Percentiles rank a stretch among this genome's conserved stretches.
These are phyloP conservation scores for Tuber microsphaerosporum DNA, from an alignment of 495 filamentous ascomycete genomes.

Conservation along the genomic window DNA sequence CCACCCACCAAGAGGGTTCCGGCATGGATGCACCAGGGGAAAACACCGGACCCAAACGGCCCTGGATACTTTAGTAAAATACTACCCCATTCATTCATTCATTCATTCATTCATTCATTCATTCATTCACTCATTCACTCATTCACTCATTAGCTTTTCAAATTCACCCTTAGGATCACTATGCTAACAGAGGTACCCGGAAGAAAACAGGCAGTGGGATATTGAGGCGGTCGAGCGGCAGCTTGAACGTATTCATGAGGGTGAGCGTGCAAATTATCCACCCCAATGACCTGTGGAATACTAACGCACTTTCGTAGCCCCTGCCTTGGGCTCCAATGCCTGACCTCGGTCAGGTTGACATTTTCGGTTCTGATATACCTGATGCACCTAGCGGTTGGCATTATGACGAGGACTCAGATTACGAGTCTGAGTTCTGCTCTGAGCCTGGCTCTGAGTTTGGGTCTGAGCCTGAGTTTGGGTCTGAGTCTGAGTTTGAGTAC, in stretches of 20 bases:
- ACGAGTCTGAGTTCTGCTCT: not conserved
- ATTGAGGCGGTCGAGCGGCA: not conserved
- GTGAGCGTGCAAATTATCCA: not conserved
- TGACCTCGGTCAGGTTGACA: not conserved
- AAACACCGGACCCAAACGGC: not conserved
- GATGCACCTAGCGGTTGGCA: not conserved
- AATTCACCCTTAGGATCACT: not conserved
- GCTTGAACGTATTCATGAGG: not conserved
- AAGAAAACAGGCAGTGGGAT: not conserved
- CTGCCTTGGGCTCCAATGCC: not conserved
- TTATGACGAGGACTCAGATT: not conserved
- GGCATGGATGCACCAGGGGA: not conserved
- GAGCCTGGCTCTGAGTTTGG: too few species aligned
- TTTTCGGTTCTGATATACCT: not conserved
- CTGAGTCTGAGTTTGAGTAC: too few species aligned
- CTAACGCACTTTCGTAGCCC: not conserved
- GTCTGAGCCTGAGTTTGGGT: too few species aligned
- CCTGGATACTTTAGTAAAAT: not conserved
- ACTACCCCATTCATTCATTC: not conserved
- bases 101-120: too few species aligned
- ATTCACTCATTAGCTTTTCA: not conserved
- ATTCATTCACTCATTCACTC: too few species aligned
- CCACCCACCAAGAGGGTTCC: not conserved
- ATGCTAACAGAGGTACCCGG: not conserved
- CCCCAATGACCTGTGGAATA: not conserved